A percentile compares a stretch with the other conserved stretches of the same genome.
These are phyloP conservation scores for Fusarium goolgardi DNA, from an alignment of 2,329 filamentous ascomycete genomes.

Conservation along the genomic window DNA sequence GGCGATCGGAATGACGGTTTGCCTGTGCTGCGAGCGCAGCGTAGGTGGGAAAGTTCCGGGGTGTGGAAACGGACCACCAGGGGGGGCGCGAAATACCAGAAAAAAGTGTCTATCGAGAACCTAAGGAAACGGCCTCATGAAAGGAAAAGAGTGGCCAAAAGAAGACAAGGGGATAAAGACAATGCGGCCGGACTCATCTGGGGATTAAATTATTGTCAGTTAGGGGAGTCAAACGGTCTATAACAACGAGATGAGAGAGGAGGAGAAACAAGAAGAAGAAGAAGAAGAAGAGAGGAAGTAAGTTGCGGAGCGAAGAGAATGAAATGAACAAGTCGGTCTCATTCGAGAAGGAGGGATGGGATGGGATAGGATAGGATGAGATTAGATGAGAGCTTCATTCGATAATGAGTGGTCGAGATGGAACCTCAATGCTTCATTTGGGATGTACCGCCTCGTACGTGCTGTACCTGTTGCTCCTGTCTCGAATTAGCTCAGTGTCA, in stretches of 20 bases:
- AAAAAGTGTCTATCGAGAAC: conserved; percentile 33
- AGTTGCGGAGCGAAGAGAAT: conserved; percentile 23
- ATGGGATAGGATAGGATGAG: conserved; percentile 28
- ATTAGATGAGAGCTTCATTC: conserved; percentile 38
- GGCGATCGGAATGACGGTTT: conserved; percentile 43
- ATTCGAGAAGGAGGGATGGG: conserved; percentile 24
- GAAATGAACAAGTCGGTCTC: conserved; percentile 29
- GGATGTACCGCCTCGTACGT: conserved; percentile 3
- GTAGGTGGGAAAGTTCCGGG: conserved; percentile 43
- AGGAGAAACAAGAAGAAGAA: conserved; percentile 4
- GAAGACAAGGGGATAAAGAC: conserved; percentile 40
- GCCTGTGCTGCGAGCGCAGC: conserved; percentile 31
- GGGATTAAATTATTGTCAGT: conserved; percentile 27
- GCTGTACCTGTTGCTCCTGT: conserved; percentile 14
- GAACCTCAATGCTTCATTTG: conserved; percentile 25
- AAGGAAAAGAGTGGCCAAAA: conserved; percentile 44
- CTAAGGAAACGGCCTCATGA: conserved; percentile 47
- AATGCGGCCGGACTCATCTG: conserved; percentile 52
- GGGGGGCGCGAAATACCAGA: conserved; percentile 35
- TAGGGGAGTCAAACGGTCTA: conserved; percentile 24
- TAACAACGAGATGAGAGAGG: conserved; percentile 21
- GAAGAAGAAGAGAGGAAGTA: background rate
- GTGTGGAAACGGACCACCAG: conserved; percentile 43
- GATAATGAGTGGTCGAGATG: conserved; percentile 35
- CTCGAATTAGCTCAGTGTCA: conserved; percentile 13